Evolutionary conservation across 306 rosid genomes (phyloP).

Genomic region (Pyrus pyrifolia): DNA sequence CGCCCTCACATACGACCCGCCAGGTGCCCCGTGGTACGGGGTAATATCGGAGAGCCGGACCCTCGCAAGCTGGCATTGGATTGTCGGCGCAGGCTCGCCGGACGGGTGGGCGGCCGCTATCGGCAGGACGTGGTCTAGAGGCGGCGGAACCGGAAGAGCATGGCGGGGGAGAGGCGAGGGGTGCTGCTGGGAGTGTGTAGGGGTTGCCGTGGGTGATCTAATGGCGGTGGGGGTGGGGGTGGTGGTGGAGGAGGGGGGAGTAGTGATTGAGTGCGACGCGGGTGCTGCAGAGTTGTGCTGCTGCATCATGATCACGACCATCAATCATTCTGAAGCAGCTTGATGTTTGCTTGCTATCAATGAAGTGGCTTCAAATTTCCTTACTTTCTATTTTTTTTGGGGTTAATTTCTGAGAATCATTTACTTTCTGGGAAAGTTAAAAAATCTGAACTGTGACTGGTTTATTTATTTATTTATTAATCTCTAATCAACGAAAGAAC

Average conservation of each 20-base stretch:
- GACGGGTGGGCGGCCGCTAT: slow-evolving; percentile 38
- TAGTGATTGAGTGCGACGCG: slow-evolving; percentile 50
- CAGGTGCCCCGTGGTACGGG: slow-evolving; percentile 72
- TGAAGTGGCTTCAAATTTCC: background rate
- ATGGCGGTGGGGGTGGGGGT: slow-evolving; percentile 20
- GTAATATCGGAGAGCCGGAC: slow-evolving; percentile 76
- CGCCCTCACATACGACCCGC: slow-evolving; percentile 51
- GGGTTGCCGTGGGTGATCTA: slow-evolving; percentile 56
- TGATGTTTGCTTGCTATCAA: background rate
- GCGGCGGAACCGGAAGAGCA: slow-evolving; percentile 26
- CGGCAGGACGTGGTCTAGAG: slow-evolving; percentile 39
- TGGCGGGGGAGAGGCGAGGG: slow-evolving; percentile 45
- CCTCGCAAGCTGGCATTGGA: slow-evolving; percentile 42
- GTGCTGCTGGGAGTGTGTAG: slow-evolving; percentile 11
- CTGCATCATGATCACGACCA: slow-evolving; percentile 57
- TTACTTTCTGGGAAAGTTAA: background rate
- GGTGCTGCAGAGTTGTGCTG: slow-evolving; percentile 64
- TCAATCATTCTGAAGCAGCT: slow-evolving; percentile 70
- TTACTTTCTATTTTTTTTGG: background rate
- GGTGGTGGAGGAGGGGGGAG: slow-evolving; percentile 40
- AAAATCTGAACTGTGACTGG: background rate
- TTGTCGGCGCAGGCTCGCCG: slow-evolving; percentile 31
- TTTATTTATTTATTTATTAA: background rate
- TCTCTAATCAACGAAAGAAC: background rate
- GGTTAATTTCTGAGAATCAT: slow-evolving; percentile 13